Evolutionary conservation across 768 basidiomycete species (phyloP).

Genomic region (Boletus barrowsii): DNA sequence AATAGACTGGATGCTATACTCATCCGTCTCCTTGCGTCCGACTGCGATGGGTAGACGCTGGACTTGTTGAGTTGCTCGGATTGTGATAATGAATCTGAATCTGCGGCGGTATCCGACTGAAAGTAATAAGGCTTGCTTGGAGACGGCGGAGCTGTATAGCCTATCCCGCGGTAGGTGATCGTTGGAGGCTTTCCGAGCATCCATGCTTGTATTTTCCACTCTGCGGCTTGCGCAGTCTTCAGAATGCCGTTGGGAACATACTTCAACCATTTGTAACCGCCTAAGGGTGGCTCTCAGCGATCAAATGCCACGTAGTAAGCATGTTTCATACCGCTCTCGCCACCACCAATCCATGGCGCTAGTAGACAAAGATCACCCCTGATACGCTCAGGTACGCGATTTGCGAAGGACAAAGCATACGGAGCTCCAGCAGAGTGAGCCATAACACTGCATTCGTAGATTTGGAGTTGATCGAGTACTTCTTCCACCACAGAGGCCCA

Average conservation of each 20-base stretch:
- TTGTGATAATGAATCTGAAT: conserved; percentile 21
- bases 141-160: conserved; percentile 55
- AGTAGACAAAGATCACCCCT: conserved; percentile 83
- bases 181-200: conserved; percentile 95
- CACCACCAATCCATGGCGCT: conserved; percentile 94
- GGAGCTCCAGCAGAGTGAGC: conserved; percentile 96
- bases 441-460: conserved; percentile 82
- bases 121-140: conserved; percentile 28
- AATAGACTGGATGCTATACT: conserved; percentile 71
- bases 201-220: conserved; percentile 97
- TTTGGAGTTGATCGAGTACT: conserved; percentile 75
- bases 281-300: conserved; percentile 35
- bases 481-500: conserved; percentile 92
- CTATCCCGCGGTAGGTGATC: conserved; percentile 81
- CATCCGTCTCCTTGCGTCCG: conserved; percentile 52
- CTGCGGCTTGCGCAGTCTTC: conserved; percentile 93
- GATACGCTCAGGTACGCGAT: conserved; percentile 70
- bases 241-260: conserved; percentile 92
- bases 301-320: background rate
- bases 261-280: conserved; percentile 93
- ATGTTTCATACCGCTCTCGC: conserved; percentile 71
- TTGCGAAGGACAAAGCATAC: conserved; percentile 87
- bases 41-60: conserved; percentile 28
- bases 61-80: conserved; percentile 18
- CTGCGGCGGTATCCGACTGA: conserved; percentile 18